These are phyloP conservation scores for Hysterium pulicare DNA, from an alignment of 2,329 filamentous ascomycete genomes.

Conservation along the genomic window DNA sequence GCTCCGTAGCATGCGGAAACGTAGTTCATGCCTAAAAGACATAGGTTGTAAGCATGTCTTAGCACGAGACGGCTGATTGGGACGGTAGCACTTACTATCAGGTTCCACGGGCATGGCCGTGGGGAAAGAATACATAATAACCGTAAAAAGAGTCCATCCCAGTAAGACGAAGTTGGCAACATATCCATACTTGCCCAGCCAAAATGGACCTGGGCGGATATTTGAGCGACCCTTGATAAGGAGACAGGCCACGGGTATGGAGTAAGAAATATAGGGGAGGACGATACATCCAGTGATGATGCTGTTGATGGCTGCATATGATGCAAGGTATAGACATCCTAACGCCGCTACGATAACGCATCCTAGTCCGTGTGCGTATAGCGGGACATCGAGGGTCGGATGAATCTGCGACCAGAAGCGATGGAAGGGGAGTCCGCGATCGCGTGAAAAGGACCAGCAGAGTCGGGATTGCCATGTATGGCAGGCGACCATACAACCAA, in stretches of 20 bases:
- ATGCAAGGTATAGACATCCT: slow-evolving; percentile 45
- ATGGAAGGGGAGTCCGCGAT: slow-evolving; percentile 39
- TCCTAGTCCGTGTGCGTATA: slow-evolving; percentile 7
- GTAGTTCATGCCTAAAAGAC: slow-evolving; percentile 4
- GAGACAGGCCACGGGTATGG: slow-evolving; percentile 1
- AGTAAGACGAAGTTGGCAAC: neutral
- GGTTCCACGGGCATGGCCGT: slow-evolving; percentile 2
- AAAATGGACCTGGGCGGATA: slow-evolving; percentile 41
- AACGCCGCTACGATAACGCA: slow-evolving; percentile 37
- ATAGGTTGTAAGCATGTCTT: too few species aligned
- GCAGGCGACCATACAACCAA: slow-evolving; percentile 34
- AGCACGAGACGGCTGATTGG: too few species aligned
- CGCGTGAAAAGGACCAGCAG: slow-evolving; percentile 48
- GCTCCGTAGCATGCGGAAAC: slow-evolving; percentile 2
- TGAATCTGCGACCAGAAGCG: slow-evolving; percentile 15
- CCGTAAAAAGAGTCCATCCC: slow-evolving; percentile 1
- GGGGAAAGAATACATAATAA: slow-evolving; percentile 4
- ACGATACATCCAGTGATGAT: slow-evolving; percentile 25
- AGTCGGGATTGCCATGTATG: slow-evolving; percentile 44
- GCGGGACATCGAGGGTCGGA: slow-evolving; percentile 5
- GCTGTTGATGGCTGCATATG: slow-evolving; percentile 44
- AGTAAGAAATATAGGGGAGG: slow-evolving; percentile 37
- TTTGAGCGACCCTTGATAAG: slow-evolving; percentile 38
- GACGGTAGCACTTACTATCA: neutral
- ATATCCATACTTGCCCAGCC: slow-evolving; percentile 2